Evolutionary conservation across 305 asterid genomes (phyloP).

Genomic region (Ruellia speciosa): DNA sequence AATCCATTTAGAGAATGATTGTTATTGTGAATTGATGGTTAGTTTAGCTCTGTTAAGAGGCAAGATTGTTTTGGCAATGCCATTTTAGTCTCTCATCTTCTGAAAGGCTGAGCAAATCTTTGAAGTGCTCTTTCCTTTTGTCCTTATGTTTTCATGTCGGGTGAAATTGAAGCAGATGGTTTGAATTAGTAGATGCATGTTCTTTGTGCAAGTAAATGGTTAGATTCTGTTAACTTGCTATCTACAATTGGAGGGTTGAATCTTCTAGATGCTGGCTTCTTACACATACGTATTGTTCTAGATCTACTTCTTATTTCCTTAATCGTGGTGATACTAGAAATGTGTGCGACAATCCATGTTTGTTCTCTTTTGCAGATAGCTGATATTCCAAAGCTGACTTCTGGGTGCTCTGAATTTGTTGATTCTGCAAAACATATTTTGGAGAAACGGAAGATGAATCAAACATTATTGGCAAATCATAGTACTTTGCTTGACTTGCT

Average conservation of each 20-base stretch:
- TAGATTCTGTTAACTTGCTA: not conserved
- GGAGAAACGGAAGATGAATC: slow-evolving; percentile 79
- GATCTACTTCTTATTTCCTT: slow-evolving; percentile 4
- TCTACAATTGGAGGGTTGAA: not conserved
- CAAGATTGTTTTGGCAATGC: not conserved
- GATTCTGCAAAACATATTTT: slow-evolving; percentile 63
- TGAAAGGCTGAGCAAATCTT: no score
- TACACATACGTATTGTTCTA: not conserved
- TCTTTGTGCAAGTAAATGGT: not conserved
- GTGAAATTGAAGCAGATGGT: no score
- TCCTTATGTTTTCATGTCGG: no score
- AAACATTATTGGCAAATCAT: slow-evolving; percentile 60
- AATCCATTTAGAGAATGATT: no score
- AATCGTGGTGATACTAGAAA: not conserved
- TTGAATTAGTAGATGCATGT: not conserved
- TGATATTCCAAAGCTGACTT: slow-evolving; percentile 67
- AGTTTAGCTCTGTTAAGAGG: slow-evolving; percentile 4
- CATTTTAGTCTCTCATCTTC: no score
- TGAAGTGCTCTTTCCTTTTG: no score
- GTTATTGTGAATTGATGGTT: slow-evolving; percentile 7
- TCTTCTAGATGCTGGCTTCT: not conserved
- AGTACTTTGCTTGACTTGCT: slow-evolving; percentile 81
- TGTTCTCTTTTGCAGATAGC: slow-evolving; percentile 44
- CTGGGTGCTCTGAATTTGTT: slow-evolving; percentile 68
- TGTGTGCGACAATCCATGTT: not conserved